These are phyloP conservation scores for Trifolium subterraneum DNA, from an alignment of 306 rosid species.

Conservation along the genomic window DNA sequence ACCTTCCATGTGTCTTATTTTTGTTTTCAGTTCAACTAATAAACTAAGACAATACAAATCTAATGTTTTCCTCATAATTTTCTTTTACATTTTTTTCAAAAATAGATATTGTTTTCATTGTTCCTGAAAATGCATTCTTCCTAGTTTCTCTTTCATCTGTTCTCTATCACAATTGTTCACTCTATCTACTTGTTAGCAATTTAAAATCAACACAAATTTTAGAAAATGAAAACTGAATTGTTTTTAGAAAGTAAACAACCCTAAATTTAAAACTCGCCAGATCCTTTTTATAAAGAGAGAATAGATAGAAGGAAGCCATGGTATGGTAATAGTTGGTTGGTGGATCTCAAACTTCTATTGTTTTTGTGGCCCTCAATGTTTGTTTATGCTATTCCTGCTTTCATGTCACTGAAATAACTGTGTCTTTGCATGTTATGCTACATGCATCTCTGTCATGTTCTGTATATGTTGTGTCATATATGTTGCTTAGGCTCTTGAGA, in stretches of 20 bases:
- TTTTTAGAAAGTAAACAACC: background rate
- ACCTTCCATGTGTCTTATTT: background rate
- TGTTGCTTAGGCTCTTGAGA: conserved; percentile 26
- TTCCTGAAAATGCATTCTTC: background rate
- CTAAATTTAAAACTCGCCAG: conserved; percentile 19
- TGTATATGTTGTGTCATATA: conserved; percentile 3
- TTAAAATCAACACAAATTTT: background rate
- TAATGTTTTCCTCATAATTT: background rate
- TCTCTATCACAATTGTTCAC: background rate
- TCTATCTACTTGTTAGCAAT: background rate
- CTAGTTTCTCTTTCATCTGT: background rate
- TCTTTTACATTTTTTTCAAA: background rate
- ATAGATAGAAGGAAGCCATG: background rate
- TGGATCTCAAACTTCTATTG: conserved; percentile 18
- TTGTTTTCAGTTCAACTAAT: background rate
- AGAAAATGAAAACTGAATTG: background rate
- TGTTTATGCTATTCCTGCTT: conserved; percentile 6
- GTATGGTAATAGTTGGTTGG: background rate
- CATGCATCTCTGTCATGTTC: conserved; percentile 16
- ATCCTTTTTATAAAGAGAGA: background rate
- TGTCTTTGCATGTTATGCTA: conserved; percentile 17
- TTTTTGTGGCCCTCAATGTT: background rate
- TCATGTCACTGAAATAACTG: conserved; percentile 1
- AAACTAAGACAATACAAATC: background rate
- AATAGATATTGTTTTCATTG: background rate